These are phyloP conservation scores for Chaetomium sp. DNA, from an alignment of 2,329 filamentous ascomycete genomes.

Conservation along the genomic window DNA sequence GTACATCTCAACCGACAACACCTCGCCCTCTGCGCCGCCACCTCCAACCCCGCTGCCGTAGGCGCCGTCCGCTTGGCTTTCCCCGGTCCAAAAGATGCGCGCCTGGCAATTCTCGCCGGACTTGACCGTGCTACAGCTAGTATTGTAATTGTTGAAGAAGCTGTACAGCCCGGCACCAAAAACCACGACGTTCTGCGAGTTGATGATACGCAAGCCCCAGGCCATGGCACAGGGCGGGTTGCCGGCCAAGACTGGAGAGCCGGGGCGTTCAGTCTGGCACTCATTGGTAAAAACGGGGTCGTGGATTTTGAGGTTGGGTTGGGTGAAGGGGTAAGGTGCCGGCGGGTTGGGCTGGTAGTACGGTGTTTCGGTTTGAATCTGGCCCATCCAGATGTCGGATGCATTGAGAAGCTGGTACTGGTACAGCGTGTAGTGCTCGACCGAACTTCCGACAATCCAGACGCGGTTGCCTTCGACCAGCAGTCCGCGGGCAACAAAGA, in stretches of 20 bases:
- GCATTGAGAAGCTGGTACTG: constrained; percentile 61
- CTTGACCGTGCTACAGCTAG: constrained; percentile 36
- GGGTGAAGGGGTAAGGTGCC: constrained; percentile 50
- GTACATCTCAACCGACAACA: constrained; percentile 29
- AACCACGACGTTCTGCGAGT: constrained; percentile 46
- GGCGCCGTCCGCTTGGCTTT: constrained; percentile 12
- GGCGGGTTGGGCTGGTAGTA: constrained; percentile 64
- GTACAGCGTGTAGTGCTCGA: constrained; percentile 61
- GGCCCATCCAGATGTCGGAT: constrained; percentile 54
- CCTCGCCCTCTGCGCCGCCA: background rate
- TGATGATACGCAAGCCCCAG: constrained; percentile 58
- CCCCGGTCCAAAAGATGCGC: constrained; percentile 31
- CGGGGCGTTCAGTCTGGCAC: constrained; percentile 6
- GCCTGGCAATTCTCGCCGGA: constrained; percentile 40
- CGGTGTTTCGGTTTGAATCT: constrained; percentile 63
- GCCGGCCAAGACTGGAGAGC: constrained; percentile 9
- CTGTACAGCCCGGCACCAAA: constrained; percentile 61
- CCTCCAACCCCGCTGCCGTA: constrained; percentile 19
- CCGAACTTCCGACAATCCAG: constrained; percentile 59
- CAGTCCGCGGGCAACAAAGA: constrained; percentile 45
- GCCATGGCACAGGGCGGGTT: constrained; percentile 46
- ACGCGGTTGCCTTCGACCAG: constrained; percentile 41
- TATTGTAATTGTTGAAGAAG: constrained; percentile 60
- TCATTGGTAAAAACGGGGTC: constrained; percentile 47
- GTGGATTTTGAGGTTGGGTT: constrained; percentile 31